Evolutionary conservation across 805 yeast species (phyloP).

Genomic region (Wickerhamiella kazuoi): DNA sequence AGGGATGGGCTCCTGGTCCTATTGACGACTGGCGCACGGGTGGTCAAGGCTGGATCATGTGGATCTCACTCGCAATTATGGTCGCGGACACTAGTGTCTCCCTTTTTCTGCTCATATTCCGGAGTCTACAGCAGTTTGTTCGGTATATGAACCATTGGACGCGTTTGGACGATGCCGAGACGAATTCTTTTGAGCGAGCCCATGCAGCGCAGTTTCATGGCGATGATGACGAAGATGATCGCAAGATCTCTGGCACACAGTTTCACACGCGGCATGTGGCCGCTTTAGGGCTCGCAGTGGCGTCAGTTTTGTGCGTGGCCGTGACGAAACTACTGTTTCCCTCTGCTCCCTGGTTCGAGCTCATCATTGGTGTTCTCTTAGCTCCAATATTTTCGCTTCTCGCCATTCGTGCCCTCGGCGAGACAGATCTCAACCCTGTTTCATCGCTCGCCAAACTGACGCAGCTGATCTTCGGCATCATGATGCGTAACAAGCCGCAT

Average conservation of each 20-base stretch:
- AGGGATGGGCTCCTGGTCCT: constrained; percentile 79
- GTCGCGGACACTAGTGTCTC: constrained; percentile 78
- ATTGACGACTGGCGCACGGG: constrained; percentile 88
- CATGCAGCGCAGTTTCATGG: no score
- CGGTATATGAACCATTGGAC: background rate
- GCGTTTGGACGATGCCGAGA: constrained; percentile 3
- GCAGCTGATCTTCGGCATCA: constrained; percentile 68
- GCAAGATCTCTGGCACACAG: constrained; percentile 28
- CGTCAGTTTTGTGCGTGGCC: constrained; percentile 50
- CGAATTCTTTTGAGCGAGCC: background rate
- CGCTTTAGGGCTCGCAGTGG: constrained; percentile 40
- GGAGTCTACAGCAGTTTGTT: background rate
- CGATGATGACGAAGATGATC: constrained; percentile 14
- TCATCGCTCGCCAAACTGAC: constrained; percentile 92
- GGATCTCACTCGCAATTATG: constrained; percentile 89
- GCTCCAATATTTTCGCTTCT: constrained; percentile 68
- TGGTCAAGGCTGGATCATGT: constrained; percentile 92
- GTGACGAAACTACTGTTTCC: constrained; percentile 48
- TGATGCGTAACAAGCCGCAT: constrained; percentile 67
- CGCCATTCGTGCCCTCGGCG: constrained; percentile 90
- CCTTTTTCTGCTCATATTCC: constrained; percentile 24
- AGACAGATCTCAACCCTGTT: constrained; percentile 92
- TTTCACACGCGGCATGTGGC: constrained; percentile 24
- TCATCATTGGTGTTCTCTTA: constrained; percentile 46
- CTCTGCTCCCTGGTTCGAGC: constrained; percentile 53